These are phyloP conservation scores for Pyropia yezoensis DNA, from an alignment of 23 red algal species.

Conservation along the genomic window DNA sequence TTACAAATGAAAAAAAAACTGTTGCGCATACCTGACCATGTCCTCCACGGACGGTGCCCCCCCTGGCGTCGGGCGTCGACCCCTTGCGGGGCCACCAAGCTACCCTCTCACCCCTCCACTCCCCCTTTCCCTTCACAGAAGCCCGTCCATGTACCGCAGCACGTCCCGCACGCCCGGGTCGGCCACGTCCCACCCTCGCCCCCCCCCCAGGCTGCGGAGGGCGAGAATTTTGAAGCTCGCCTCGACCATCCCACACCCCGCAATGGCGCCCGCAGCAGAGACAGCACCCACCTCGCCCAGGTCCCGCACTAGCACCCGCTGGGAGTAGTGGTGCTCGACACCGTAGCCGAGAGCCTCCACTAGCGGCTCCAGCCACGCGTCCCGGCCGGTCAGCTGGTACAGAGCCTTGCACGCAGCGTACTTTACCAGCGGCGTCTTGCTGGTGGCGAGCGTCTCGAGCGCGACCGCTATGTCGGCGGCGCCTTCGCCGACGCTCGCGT, in stretches of 20 bases:
- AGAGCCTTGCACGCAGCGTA: constrained; percentile 87
- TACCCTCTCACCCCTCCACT: too few relatives aligned
- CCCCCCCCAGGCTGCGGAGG: constrained; percentile 63
- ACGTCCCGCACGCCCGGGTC: constrained; percentile 41
- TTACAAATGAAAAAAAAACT: too few relatives aligned
- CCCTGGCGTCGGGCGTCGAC: too few relatives aligned
- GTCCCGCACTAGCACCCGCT: constrained; percentile 89
- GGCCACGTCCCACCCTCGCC: constrained; percentile 24
- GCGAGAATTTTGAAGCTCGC: constrained; percentile 96
- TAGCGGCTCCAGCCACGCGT: constrained; percentile 36
- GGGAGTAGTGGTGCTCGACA: constrained; percentile 93
- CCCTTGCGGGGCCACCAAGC: too few relatives aligned
- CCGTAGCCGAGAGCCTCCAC: constrained; percentile 64
- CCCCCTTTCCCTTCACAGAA: constrained; percentile 11
- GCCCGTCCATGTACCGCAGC: constrained; percentile 54
- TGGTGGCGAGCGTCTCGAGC: neutral
- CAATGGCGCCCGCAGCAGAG: constrained; percentile 60
- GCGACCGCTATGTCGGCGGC: neutral
- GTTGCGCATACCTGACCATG: too few relatives aligned
- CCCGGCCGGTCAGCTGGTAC: constrained; percentile 49
- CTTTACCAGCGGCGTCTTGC: constrained; percentile 50
- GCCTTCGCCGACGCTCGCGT: neutral
- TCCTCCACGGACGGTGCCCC: too few relatives aligned
- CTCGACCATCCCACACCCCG: constrained; percentile 88
- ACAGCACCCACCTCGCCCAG: constrained; percentile 80